Evolutionary conservation across 139 green algal species (phyloP).

Genomic region (Spirogloea muscicola): DNA sequence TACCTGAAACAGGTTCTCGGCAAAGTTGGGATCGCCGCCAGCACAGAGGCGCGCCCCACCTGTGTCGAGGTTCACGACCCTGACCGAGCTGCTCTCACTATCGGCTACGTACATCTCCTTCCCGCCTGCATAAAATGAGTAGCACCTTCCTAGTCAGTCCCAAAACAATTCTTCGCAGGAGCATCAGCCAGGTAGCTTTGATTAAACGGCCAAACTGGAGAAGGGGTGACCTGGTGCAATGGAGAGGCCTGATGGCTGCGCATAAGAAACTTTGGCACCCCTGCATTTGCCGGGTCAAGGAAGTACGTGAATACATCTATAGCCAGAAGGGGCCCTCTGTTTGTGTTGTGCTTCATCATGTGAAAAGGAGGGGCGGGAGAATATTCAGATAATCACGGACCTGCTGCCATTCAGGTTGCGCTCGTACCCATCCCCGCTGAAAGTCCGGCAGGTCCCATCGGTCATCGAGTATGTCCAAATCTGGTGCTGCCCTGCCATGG

Average conservation of each 20-base stretch:
- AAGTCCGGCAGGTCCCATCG: constrained; percentile 18
- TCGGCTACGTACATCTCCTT: constrained; percentile 58
- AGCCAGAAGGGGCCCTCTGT: too few relatives aligned
- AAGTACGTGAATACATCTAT: too few relatives aligned
- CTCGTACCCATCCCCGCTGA: constrained; percentile 68
- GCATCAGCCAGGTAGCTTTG: too few relatives aligned
- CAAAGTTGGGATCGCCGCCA: constrained; percentile 71
- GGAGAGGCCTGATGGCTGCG: constrained; percentile 67
- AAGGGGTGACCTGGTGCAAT: constrained; percentile 47
- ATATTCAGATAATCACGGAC: too few relatives aligned
- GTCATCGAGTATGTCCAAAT: constrained; percentile 62
- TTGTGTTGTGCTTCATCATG: too few relatives aligned
- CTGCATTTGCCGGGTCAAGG: background rate
- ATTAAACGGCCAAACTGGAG: too few relatives aligned
- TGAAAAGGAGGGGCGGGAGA: too few relatives aligned
- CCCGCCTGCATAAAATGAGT: constrained; percentile 7
- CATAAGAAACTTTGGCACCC: constrained; percentile 58
- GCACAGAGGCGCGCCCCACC: constrained; percentile 49
- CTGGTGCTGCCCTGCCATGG: constrained; percentile 73
- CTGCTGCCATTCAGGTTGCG: constrained; percentile 68
- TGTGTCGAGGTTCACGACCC: constrained; percentile 56
- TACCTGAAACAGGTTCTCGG: constrained; percentile 74
- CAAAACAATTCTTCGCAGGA: too few relatives aligned
- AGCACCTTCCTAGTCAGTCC: too few relatives aligned
- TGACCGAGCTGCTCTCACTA: constrained; percentile 66